phyloP scores from a whole-genome alignment of 495 filamentous ascomycete genomes.

The Penicillium arizonense region DNA sequence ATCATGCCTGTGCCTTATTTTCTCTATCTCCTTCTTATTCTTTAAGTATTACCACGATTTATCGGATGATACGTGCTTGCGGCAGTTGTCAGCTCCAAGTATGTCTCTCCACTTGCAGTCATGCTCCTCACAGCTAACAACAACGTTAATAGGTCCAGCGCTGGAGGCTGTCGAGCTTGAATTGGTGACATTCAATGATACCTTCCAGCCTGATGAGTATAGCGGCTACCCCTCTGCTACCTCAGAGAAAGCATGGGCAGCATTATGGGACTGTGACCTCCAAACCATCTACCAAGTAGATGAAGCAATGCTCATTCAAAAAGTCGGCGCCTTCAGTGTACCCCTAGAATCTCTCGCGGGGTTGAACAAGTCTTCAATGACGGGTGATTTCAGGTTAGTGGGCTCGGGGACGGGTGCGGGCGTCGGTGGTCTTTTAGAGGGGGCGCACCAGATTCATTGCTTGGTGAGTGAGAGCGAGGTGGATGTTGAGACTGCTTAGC shows the following conservation, averaged over 20 bases:
- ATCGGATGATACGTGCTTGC: no score
- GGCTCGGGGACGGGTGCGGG: slow-evolving; percentile 3
- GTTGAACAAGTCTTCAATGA: slow-evolving; percentile 8
- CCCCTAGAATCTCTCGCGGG: slow-evolving; percentile 4
- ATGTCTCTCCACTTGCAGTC: no score
- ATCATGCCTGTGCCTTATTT: no score
- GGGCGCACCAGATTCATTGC: no score
- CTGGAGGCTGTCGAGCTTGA: slow-evolving; percentile 6
- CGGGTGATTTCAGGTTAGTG: slow-evolving; percentile 6
- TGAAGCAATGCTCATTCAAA: neutral
- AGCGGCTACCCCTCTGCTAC: slow-evolving; percentile 3
- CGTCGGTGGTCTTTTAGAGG: slow-evolving; percentile 6
- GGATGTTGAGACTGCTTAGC: no score
- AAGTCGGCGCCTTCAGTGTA: slow-evolving; percentile 6
- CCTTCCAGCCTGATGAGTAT: slow-evolving; percentile 6
- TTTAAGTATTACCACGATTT: no score
- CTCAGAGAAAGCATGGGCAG: slow-evolving; percentile 7
- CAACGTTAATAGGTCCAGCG: neutral
- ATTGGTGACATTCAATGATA: slow-evolving; percentile 9
- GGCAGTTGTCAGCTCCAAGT: no score
- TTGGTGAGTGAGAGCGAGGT: no score
- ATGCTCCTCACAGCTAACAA: no score
- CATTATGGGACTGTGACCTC: slow-evolving; percentile 6
- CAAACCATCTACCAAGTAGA: neutral
- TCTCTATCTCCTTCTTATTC: no score